Evolutionary conservation across 768 basidiomycete species (phyloP), one percentile per base, ranked within the genome.

Genomic region (Mycena floridula): DNA sequence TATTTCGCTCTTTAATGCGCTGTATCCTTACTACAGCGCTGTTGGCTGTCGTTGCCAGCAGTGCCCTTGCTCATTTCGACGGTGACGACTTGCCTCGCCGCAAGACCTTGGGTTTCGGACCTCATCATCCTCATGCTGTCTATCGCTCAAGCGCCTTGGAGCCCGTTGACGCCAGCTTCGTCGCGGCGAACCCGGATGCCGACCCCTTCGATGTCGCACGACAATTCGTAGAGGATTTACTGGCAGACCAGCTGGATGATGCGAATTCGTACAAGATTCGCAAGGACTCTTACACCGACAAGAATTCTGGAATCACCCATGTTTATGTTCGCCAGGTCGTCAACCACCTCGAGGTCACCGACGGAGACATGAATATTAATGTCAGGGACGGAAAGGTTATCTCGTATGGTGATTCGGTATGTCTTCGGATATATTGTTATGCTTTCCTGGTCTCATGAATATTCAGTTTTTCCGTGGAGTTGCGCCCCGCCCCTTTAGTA

Each of bases 351-450:
- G 89, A 95, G 58, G 90, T 99, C 13, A 74, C 77, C 9, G 90
- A 96, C 55, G 89, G 88, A 23, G 86, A 96, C 63, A 79, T 96
- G 69, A 97, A 97, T 61, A 66, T 99, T 58, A 96, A 97, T 69
- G 71, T 97, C 63, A 83, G 83, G 64, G 77, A 87, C 44, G 92
- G 90, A 36, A 66, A 75, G 53, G 76, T 98, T 16, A 57, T 97
- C 38, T 93, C 90, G 1, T 90, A 83, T 54, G 93, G 93, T 37
- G 86, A 85, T 59, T 93, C 90, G 51, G 89, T 90, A 54, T 49
- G 84, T 72, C 15, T 13, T 43, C 27, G 23, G n/a, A 42, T 13
- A 11, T 12, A 11, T 16, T 24, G 27, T 39, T 21, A 40, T 32
- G 15, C 12, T 22, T 32, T 24, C 3, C 28, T 43, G 16, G 40